Base-by-base conservation (phyloP, 331 rosid genomes). In the Malus hybrid region DNA sequence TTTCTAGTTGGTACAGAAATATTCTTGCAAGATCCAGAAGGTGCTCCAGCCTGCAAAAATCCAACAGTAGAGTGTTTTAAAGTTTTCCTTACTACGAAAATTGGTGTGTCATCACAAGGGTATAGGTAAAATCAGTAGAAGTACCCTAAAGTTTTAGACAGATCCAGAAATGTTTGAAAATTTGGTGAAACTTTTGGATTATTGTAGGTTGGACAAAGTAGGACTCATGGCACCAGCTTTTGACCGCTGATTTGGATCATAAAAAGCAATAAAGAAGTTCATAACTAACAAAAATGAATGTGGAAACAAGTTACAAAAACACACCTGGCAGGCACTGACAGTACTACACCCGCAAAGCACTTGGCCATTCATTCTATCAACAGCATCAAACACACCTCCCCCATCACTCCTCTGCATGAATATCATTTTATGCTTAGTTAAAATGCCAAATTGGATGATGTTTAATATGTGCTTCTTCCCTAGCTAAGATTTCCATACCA, bases 321-420 rank as follows among this genome's bases (percentile, higher is more conserved):
- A 79, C 81, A 94, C 99, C 97, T 94, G 93, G 86, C 99, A 94
- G 56, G 96, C 91, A 27, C 80, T 76, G 71, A 94, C 56, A 52
- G 97, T 89, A 79, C 73, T 81, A 73, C 99, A 94, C 39, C 99
- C 99, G 18, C 99, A 94, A 80, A 94, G 57, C 52, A 86, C 48
- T 29, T 32, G 91, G 79, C 99, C 99, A 57, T 92, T 94, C 55
- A 94, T 86, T 81, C 80, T 87, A 88, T 94, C 99, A 67, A 86
- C 72, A n/a, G 80, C 81, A 67, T 94, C 99, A 80, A 92, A 92
- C 66, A 90, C 92, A 52, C 99, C 99, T 65, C 96, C 97, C 27
- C 97, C 99, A 61, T 92, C 92, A 80, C 97, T 90, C 87, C 99
- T 89, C 99, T 94, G 96, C 92, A 86, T 70, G 36, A 75, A 76